A percentile compares a stretch with the other conserved stretches of the same genome.
These are phyloP conservation scores for Hemileccinum rubropunctum DNA, from an alignment of 768 basidiomycete genomes.

Conservation along the genomic window DNA sequence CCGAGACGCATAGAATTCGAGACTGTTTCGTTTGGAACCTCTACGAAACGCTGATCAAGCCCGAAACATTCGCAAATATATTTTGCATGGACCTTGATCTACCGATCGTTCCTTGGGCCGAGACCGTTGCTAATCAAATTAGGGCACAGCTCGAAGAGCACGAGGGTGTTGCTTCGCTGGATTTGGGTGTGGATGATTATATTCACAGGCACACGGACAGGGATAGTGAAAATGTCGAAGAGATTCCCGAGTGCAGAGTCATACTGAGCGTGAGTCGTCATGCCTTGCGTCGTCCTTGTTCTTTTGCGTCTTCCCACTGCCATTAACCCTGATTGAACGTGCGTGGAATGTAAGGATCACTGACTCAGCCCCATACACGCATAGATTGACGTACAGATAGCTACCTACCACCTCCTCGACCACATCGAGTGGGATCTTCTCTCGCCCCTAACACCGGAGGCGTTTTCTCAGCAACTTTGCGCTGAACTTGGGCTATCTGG, in stretches of 20 bases:
- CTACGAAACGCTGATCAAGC: conserved; percentile 81
- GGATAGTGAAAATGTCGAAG: conserved; percentile 52
- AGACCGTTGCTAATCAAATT: conserved; percentile 84
- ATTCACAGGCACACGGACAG: conserved; percentile 13
- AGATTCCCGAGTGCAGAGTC: conserved; percentile 75
- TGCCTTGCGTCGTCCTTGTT: conserved; percentile 2
- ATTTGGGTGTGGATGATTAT: conserved; percentile 47
- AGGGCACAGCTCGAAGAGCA: conserved; percentile 89
- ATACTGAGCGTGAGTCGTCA: conserved; percentile 63
- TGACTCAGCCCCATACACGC: conserved; percentile 4
- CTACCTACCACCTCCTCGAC: conserved; percentile 85
- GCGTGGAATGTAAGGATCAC: conserved; percentile 8
- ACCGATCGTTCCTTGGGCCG: conserved; percentile 60
- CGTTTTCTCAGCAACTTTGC: conserved; percentile 77
- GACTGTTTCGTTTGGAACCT: conserved; percentile 97
- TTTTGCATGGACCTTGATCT: conserved; percentile 91
- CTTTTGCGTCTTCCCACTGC: conserved; percentile 10
- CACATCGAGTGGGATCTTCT: conserved; percentile 99
- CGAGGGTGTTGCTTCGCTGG: conserved; percentile 76
- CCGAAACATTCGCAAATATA: conserved; percentile 78
- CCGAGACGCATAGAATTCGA: conserved; percentile 84
- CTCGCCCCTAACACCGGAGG: conserved; percentile 86
- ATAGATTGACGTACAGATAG: conserved; percentile 96
- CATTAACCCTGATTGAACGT: conserved; percentile 18
- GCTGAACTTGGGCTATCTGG: conserved; percentile 84